Percentiles rank a stretch among this genome's conserved stretches.
These are phyloP conservation scores for Bryoerythrophyllum caledonicum DNA, from an alignment of 225 moss, liverwort and hornwort genomes.

Conservation along the genomic window DNA sequence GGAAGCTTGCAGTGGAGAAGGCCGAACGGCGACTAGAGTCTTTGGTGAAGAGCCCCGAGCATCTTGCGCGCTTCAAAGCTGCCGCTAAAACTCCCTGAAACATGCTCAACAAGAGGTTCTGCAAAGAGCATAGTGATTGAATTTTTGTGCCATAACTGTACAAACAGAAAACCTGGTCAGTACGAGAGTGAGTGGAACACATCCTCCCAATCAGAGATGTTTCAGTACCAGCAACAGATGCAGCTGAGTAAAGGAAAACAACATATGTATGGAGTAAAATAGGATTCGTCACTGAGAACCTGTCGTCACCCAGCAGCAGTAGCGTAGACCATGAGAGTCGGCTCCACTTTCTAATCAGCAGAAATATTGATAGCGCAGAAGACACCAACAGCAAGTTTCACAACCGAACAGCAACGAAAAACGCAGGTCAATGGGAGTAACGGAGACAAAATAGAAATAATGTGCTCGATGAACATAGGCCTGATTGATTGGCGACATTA, in stretches of 20 bases:
- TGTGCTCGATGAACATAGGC: not conserved
- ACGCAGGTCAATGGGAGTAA: too few species aligned
- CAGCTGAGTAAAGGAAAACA: not conserved
- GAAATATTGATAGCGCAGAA: not conserved
- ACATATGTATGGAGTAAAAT: not conserved
- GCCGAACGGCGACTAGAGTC: conserved; percentile 24
- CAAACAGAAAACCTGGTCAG: not conserved
- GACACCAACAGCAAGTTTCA: not conserved
- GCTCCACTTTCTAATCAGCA: not conserved
- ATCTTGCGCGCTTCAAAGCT: not conserved
- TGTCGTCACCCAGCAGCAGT: not conserved
- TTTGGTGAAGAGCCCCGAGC: not conserved
- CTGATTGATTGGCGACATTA: not conserved
- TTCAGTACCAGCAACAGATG: not conserved
- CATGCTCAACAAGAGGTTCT: too few species aligned
- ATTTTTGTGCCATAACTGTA: too few species aligned
- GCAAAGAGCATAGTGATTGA: too few species aligned
- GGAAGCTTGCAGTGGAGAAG: conserved; percentile 33
- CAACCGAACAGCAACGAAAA: not conserved
- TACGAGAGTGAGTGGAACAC: not conserved
- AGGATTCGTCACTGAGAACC: not conserved
- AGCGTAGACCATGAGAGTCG: not conserved
- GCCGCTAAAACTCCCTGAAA: not conserved
- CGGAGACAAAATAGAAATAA: too few species aligned
- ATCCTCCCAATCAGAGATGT: not conserved